A percentile compares a stretch with the other conserved stretches of the same genome.
phyloP scores from a whole-genome alignment of 2,329 filamentous ascomycete genomes.

The Fusarium secorum region DNA sequence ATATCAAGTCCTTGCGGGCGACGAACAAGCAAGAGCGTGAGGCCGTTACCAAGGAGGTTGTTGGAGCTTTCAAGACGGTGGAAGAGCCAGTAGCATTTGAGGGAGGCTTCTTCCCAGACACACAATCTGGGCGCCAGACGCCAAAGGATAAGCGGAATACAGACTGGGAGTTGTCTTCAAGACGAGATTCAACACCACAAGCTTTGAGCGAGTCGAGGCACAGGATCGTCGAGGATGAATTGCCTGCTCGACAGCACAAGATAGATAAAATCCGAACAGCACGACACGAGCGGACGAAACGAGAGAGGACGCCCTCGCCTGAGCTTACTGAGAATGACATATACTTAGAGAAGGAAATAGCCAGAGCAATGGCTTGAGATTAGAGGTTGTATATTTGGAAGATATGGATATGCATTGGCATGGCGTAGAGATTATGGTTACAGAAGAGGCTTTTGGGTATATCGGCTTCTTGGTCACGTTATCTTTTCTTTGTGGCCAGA shows the following conservation, averaged over 20 bases:
- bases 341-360: conserved; percentile 30
- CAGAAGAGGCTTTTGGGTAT: conserved; percentile 1
- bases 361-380: conserved; percentile 33
- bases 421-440: conserved; percentile 9
- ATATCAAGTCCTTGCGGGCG: conserved; percentile 36
- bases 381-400: conserved; percentile 1
- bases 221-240: not conserved
- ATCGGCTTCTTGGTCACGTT: not conserved
- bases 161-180: conserved; percentile 7
- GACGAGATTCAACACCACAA: conserved; percentile 2
- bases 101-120: conserved; percentile 6
- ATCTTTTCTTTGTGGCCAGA: not conserved
- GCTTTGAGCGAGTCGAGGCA: conserved; percentile 7
- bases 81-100: conserved; percentile 28
- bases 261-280: not conserved
- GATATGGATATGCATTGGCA: conserved; percentile 1
- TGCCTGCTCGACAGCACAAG: not conserved
- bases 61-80: conserved; percentile 30
- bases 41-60: conserved; percentile 21
- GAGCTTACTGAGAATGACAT: conserved; percentile 23
- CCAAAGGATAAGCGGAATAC: conserved; percentile 12
- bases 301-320: conserved; percentile 7
- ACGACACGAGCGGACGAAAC: conserved; percentile 3
- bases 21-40: conserved; percentile 31
- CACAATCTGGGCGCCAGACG: conserved; percentile 5